phyloP scores from a whole-genome alignment of 805 yeast genomes.

The Ogataea neopini region DNA sequence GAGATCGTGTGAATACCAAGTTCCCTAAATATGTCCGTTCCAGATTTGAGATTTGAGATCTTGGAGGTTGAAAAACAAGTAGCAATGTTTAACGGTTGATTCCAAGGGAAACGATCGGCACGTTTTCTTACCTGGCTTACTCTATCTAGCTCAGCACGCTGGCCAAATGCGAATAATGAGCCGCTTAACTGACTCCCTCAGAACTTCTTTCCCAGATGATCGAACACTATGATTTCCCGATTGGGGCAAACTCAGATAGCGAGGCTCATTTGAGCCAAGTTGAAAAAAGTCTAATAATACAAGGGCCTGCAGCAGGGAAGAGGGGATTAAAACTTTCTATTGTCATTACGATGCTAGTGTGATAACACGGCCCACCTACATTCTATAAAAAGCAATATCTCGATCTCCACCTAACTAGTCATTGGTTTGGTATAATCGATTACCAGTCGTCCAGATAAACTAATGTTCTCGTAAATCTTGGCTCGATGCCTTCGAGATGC shows the following conservation, averaged over 20 bases:
- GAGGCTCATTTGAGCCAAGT: neutral
- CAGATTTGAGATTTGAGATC: neutral
- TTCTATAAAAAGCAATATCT: neutral
- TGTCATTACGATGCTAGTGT: neutral
- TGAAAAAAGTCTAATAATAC: neutral
- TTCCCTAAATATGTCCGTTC: neutral
- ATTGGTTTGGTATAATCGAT: neutral
- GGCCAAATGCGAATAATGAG: neutral
- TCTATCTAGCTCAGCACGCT: neutral
- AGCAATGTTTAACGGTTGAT: neutral
- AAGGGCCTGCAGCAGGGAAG: neutral
- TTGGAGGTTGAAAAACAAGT: neutral
- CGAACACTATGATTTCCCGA: slow-evolving; percentile 1
- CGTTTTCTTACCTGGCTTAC: neutral
- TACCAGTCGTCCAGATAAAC: neutral
- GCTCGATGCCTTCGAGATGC: too few relatives aligned
- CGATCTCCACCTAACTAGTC: neutral
- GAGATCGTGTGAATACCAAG: too few relatives aligned
- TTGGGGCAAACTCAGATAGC: slow-evolving; percentile 5
- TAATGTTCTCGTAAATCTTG: too few relatives aligned
- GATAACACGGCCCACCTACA: neutral
- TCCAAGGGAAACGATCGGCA: neutral
- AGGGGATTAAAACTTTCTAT: neutral
- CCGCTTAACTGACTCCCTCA: neutral
- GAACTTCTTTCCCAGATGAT: neutral